phyloP scores from a whole-genome alignment of 1,284 basidiomycete genomes.

The Schizophyllum amplum region DNA sequence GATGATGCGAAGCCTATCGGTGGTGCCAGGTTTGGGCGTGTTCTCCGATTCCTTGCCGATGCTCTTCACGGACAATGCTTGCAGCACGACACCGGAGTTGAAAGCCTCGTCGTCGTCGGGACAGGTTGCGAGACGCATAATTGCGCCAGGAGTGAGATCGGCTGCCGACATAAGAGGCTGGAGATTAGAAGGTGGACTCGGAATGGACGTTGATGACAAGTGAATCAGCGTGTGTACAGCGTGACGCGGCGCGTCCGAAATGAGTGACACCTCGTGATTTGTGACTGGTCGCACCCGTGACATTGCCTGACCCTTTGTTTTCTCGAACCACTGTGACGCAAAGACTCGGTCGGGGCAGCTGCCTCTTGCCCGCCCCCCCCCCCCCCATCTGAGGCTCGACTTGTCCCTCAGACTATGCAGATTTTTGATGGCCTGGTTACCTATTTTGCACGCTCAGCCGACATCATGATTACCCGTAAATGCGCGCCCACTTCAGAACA shows the following conservation, averaged over 20 bases:
- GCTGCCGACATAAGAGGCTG: neutral
- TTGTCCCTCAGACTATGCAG: too few species aligned
- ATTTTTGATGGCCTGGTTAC: too few species aligned
- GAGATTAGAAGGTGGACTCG: neutral
- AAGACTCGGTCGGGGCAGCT: too few species aligned
- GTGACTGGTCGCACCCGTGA: neutral
- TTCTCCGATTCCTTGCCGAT: conserved; percentile 39
- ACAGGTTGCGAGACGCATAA: neutral
- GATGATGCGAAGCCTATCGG: conserved; percentile 30
- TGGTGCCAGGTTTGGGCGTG: neutral
- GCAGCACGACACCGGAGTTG: conserved; percentile 31
- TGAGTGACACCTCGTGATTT: neutral
- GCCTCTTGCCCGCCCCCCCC: too few species aligned
- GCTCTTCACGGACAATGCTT: conserved; percentile 79
- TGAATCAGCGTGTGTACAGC: neutral
- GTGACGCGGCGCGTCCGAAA: neutral
- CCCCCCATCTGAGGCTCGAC: too few species aligned
- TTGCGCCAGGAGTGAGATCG: neutral
- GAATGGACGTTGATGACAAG: neutral
- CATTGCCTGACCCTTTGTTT: too few species aligned
- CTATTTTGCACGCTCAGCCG: too few species aligned
- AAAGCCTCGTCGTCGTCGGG: neutral
- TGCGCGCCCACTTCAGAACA: too few species aligned
- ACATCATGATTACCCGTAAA: too few species aligned
- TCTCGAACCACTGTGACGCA: too few species aligned